phyloP scores from a whole-genome alignment of 192 early-diverging fungal genomes.

The Phlyctochytrium planicorne region DNA sequence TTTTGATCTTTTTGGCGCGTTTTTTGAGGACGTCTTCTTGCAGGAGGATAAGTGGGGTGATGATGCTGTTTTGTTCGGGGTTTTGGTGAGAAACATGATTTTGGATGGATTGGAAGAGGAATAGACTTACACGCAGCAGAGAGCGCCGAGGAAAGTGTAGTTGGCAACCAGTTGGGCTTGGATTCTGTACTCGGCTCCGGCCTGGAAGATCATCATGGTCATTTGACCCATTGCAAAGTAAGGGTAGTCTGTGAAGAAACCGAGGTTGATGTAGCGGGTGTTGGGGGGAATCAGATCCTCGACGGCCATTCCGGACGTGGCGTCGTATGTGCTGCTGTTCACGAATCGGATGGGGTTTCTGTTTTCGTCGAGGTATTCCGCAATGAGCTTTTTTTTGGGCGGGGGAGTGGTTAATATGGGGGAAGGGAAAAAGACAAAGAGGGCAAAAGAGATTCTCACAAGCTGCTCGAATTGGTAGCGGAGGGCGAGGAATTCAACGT shows the following conservation, averaged over 20 bases:
- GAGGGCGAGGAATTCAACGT: not conserved
- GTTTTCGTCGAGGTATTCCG: no score
- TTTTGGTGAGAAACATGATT: not conserved
- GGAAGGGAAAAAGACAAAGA: not conserved
- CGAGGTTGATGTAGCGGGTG: not conserved
- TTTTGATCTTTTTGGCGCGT: not conserved
- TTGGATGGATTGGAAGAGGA: not conserved
- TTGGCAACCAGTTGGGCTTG: not conserved
- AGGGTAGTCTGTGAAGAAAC: constrained; percentile 3
- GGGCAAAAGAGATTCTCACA: not conserved
- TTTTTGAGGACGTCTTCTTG: not conserved
- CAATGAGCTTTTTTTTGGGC: no score
- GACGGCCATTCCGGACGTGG: no score
- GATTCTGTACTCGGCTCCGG: not conserved
- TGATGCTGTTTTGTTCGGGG: no score
- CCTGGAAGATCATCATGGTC: not conserved
- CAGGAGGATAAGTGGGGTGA: no score
- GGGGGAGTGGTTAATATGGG: not conserved
- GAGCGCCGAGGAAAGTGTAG: constrained; percentile 2
- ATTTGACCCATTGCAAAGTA: constrained; percentile 4
- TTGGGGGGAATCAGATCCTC: not conserved
- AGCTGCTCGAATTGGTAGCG: not conserved
- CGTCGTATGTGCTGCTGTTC: no score
- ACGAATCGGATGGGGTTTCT: no score
- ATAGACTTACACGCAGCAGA: not conserved